Evolutionary conservation across 306 rosid species (phyloP).

Genomic region (Canavalia ensiformis): DNA sequence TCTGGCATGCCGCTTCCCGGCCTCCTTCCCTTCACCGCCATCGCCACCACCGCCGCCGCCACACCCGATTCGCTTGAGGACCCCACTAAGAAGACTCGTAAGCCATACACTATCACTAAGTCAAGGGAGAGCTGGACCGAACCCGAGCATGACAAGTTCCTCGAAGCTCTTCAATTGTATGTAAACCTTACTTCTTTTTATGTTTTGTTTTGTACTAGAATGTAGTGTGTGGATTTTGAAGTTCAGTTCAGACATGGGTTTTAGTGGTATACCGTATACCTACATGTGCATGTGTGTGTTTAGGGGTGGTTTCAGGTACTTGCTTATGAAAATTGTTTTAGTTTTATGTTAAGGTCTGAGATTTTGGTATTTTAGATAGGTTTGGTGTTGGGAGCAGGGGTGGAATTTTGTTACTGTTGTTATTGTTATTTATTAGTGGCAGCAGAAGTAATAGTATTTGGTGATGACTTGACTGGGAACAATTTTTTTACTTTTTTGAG

Average conservation of each 20-base stretch:
- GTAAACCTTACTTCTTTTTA: background rate
- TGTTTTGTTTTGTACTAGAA: background rate
- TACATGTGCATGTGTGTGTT: background rate
- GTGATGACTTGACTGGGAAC: background rate
- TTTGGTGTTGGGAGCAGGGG: slow-evolving; percentile 27
- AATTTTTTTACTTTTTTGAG: background rate
- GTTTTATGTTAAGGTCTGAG: background rate
- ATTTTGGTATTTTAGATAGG: slow-evolving; percentile 13
- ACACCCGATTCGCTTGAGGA: slow-evolving; percentile 61
- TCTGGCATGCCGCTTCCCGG: slow-evolving; percentile 68
- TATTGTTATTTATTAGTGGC: background rate
- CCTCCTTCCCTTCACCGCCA: slow-evolving; percentile 60
- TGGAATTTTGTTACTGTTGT: background rate
- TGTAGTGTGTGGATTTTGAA: slow-evolving; percentile 36
- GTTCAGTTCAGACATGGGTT: slow-evolving; percentile 11
- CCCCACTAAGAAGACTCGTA: slow-evolving; percentile 77
- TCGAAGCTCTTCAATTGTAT: slow-evolving; percentile 97
- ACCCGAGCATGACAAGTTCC: slow-evolving; percentile 97
- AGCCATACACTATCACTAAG: slow-evolving; percentile 96
- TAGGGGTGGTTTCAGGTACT: background rate
- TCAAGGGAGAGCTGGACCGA: slow-evolving; percentile 99
- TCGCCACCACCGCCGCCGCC: slow-evolving; percentile 15
- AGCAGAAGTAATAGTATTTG: background rate
- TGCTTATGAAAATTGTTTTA: slow-evolving; percentile 2
- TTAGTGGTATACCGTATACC: background rate